Percentiles rank a stretch among this genome's conserved stretches.
phyloP scores from a whole-genome alignment of 2,329 filamentous ascomycete species.

The Blastomyces emzantsi region DNA sequence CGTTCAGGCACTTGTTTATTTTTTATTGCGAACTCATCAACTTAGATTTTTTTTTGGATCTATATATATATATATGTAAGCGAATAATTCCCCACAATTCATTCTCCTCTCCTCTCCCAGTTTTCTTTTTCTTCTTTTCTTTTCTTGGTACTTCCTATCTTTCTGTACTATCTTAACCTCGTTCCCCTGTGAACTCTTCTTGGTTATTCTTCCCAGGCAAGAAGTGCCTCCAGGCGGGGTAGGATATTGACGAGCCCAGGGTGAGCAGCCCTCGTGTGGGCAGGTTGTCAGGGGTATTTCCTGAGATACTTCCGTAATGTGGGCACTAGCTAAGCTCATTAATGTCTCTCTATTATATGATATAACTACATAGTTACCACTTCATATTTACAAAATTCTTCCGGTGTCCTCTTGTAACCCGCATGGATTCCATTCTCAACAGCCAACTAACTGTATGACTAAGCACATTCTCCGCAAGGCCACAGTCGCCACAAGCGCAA shows the following conservation, averaged over 20 bases:
- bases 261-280: too few relatives aligned
- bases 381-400: too few relatives aligned
- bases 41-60: neutral
- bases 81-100: neutral
- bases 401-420: too few relatives aligned
- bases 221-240: too few relatives aligned
- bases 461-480: neutral
- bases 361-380: too few relatives aligned
- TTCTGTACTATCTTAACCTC: neutral
- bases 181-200: neutral
- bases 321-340: too few relatives aligned
- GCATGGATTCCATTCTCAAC: too few relatives aligned
- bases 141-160: neutral
- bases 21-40: neutral
- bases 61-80: neutral
- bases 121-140: neutral
- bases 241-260: too few relatives aligned
- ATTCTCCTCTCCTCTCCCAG: neutral
- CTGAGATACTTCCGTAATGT: too few relatives aligned
- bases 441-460: neutral
- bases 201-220: too few relatives aligned
- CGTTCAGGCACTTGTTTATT: neutral
- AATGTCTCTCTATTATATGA: too few relatives aligned
- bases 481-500: constrained; percentile 6
- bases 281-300: too few relatives aligned